Evolutionary conservation across 164 flowering plant species (phyloP), one percentile per base, ranked within the genome.

Genomic region (Vitis vinifera): DNA sequence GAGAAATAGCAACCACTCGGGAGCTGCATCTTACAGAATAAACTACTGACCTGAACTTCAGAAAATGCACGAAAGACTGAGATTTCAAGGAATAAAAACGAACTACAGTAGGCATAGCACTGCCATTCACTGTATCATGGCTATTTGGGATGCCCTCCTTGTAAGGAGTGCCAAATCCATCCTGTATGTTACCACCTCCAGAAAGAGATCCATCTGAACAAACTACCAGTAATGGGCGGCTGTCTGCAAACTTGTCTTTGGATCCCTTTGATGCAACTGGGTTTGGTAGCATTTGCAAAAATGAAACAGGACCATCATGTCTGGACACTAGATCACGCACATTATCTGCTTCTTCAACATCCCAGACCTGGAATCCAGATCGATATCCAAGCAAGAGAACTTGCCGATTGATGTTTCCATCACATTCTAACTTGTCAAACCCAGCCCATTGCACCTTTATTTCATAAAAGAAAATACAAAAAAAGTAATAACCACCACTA

Each of bases 341-440:
- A 75, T 92, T 86, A 76, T 88, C 78, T 10, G 87, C 87, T 68
- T 85, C 91, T 69, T 90, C 90, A 76, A 90, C 92, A 83, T 90
- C 97, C 93, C 93, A 90, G 69, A 92, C 91, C 77, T 92, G 93
- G 76, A 92, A 92, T 63, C 97, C 97, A 71, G 87, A 83, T 49
- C 83, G 85, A 71, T 81, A 87, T 1, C 89, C 91, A 63, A 92
- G 78, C 72, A 92, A 82, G 17, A 92, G 91, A 74, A 90, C 87
- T 71, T 30, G 79, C 53, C 91, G 79, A 51, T 61, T 52, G 49
- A 73, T 60, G 29, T 72, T 79, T 29, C 77, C 79, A 52, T 84
- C 87, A 65, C 65, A 73, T 75, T 88, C 92, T 71, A 92, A 56
- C 76, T 86, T 85, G 83, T 92, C 95, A 80, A 90, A 92, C 6